Evolutionary conservation across 345 rosid genomes (phyloP), one percentile per base, ranked within the genome.

Genomic region (Populus davidiana): DNA sequence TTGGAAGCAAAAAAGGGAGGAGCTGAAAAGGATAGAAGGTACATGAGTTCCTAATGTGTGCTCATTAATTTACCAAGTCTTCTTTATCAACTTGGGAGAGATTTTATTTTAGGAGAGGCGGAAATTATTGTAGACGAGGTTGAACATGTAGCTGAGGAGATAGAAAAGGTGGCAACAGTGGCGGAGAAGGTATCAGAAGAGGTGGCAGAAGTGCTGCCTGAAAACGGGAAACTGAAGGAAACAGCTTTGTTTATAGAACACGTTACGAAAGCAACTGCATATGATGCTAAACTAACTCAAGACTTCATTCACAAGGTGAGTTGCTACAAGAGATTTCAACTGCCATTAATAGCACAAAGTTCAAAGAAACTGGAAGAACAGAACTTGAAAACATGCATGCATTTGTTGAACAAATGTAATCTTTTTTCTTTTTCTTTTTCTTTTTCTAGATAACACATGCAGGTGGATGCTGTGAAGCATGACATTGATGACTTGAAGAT

Each of bases 221-320:
- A 85, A 23, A 73, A 88, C 68, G 83, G 80, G 47, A 88, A 87
- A 76, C 84, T 90, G 3, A 88, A 90, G 80, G 81, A 89, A 54
- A 86, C 87, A 11, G 98, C 92, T 66, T 5, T 87, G 77, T 68
- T 82, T 41, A 77, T 87, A 0, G 91, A 94, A 79, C 84, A 81
- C 49, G 78, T 85, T 67, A 89, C 96, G 0, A 86, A 94, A 75
- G 88, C 72, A 78, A 72, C 93, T 25, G 93, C 90, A 17, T 86
- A 89, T 1, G 93, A 91, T 50, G 97, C 95, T 70, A 90, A 84
- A 13, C 20, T 74, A 25, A 82, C 94, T 0, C 43, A 70, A 14
- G 81, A 83, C 39, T 63, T 91, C 76, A 70, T 90, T 81, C 97
- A 86, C 65, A 85, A 91, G 94, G 97, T 91, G 84, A 56, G 9